Evolutionary conservation across 1,284 basidiomycete genomes (phyloP).

Genomic region (Trametes polyzona): DNA sequence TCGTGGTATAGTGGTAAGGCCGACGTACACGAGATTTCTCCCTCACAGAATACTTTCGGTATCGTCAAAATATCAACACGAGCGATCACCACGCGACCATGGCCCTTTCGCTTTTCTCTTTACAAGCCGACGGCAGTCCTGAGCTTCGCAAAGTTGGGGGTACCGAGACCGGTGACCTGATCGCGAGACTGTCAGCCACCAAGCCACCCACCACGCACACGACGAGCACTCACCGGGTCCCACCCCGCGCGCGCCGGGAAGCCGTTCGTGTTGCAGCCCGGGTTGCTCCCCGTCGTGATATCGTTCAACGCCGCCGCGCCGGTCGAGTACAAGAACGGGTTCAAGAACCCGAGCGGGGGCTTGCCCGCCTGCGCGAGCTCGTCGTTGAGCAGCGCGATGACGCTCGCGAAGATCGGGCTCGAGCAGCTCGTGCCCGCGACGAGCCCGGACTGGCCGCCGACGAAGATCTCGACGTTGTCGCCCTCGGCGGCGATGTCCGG

Average conservation of each 20-base stretch:
- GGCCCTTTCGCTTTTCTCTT: background rate
- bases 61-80: no score
- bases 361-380: constrained; percentile 46
- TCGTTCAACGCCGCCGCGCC: constrained; percentile 17
- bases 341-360: constrained; percentile 58
- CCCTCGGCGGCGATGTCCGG: constrained; percentile 28
- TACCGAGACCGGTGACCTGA: constrained; percentile 62
- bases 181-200: background rate
- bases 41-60: no score
- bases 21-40: no score
- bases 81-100: background rate
- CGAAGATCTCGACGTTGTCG: constrained; percentile 54
- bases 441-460: constrained; percentile 41
- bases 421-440: constrained; percentile 37
- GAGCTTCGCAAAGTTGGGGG: constrained; percentile 59
- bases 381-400: constrained; percentile 67
- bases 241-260: constrained; percentile 39
- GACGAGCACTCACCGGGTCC: constrained; percentile 33
- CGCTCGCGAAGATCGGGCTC: constrained; percentile 48
- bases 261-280: constrained; percentile 37
- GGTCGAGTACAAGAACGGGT: constrained; percentile 43
- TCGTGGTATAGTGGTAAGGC: no score
- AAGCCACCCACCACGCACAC: background rate
- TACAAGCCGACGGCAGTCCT: constrained; percentile 26
- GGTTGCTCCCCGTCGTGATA: constrained; percentile 15